Conservation (phyloP, 192 early-diverging fungal species). For the Podila epicladia region DNA sequence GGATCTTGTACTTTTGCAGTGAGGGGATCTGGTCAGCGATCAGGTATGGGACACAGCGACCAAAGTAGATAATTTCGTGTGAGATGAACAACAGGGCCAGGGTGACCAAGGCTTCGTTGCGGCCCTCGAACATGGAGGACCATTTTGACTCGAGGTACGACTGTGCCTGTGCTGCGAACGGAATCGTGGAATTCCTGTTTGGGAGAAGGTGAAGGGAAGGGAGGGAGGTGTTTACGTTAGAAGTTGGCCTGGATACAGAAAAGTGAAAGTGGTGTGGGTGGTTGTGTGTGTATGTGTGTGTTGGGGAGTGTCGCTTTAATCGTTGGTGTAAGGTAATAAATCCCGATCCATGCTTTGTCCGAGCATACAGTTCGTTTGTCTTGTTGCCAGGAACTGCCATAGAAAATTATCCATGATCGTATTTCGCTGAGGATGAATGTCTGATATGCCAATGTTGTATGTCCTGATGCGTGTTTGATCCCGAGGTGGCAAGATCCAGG, state of each 20-base stretch:
- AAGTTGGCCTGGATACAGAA: neutral
- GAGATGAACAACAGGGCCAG: constrained; percentile 81
- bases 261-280: neutral
- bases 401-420: too few species aligned
- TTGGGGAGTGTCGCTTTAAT: too few species aligned
- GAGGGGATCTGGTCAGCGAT: constrained; percentile 87
- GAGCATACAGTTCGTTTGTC: too few species aligned
- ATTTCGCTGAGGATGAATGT: too few species aligned
- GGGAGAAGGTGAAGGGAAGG: too few species aligned
- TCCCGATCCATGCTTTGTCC: too few species aligned
- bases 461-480: too few species aligned
- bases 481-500: neutral
- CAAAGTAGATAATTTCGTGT: constrained; percentile 94
- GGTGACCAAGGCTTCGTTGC: constrained; percentile 76
- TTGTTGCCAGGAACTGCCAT: too few species aligned
- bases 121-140: constrained; percentile 71
- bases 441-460: too few species aligned
- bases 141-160: constrained; percentile 68
- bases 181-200: constrained; percentile 30
- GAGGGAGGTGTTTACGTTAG: too few species aligned
- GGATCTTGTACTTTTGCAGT: constrained; percentile 92
- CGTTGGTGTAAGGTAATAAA: too few species aligned
- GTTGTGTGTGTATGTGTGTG: too few species aligned
- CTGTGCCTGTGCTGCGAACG: constrained; percentile 21
- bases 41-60: constrained; percentile 89